Percentiles rank a stretch among this genome's conserved stretches.
Evolutionary conservation across 73 alveolate genomes (phyloP).

Genomic region (Paramecium tetraurelia): DNA sequence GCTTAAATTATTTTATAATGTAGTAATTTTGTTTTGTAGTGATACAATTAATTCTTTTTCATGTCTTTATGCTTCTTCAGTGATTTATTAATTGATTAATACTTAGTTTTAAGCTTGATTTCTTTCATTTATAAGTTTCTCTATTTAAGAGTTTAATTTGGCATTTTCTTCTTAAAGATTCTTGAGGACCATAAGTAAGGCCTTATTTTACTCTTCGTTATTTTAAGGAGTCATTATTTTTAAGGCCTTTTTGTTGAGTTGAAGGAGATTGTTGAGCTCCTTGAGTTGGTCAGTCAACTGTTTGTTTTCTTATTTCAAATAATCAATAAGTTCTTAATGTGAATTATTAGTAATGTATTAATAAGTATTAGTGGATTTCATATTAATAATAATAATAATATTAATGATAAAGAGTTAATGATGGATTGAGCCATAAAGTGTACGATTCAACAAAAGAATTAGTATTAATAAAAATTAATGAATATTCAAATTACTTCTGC

Average conservation of each 20-base stretch:
- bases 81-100: constrained; percentile 17
- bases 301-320: neutral
- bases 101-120: constrained; percentile 32
- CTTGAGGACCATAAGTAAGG: neutral
- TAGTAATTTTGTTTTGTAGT: neutral
- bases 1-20: neutral
- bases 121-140: constrained; percentile 5
- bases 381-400: neutral
- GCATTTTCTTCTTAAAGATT: constrained; percentile 39
- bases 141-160: neutral
- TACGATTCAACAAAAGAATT: neutral
- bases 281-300: neutral
- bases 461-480: neutral
- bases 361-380: neutral
- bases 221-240: neutral
- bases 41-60: constrained; percentile 13
- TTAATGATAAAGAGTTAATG: neutral
- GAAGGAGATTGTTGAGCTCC: neutral
- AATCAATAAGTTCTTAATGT: neutral
- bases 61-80: constrained; percentile 44
- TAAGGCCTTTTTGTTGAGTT: constrained; percentile 19
- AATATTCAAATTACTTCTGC: constrained; percentile 37
- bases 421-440: neutral
- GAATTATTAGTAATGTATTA: neutral
- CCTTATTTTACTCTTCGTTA: neutral